Evolutionary conservation across 331 rosid genomes (phyloP).

Genomic region (Acacia concinna): DNA sequence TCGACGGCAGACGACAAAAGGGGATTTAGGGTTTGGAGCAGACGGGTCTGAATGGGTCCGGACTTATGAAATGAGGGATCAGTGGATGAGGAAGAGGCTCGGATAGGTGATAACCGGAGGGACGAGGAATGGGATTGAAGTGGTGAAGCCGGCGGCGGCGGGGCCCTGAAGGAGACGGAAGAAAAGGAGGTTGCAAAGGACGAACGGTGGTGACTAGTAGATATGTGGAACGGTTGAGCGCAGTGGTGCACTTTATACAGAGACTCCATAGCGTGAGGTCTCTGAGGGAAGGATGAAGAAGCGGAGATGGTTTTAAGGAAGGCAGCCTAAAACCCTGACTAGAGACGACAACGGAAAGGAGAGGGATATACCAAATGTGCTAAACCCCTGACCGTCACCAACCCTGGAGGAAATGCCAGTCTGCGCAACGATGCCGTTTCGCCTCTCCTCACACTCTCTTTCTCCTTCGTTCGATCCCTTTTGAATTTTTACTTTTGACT

Average conservation of each 20-base stretch:
- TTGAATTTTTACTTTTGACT: no score
- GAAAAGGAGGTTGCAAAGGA: conserved; percentile 45
- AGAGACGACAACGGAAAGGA: neutral
- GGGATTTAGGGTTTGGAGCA: conserved; percentile 47
- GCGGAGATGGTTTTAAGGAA: neutral
- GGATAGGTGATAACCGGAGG: conserved; percentile 37
- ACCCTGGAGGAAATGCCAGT: neutral
- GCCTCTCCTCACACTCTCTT: neutral
- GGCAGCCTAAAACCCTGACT: conserved; percentile 42
- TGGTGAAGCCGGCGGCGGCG: conserved; percentile 15
- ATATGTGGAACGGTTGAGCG: conserved; percentile 45
- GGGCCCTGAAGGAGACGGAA: conserved; percentile 44
- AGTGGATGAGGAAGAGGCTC: conserved; percentile 28
- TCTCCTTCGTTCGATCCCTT: no score
- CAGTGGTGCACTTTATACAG: conserved; percentile 44
- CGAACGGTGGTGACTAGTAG: conserved; percentile 49
- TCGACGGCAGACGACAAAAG: conserved; percentile 42
- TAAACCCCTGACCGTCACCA: neutral
- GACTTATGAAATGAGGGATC: conserved; percentile 22
- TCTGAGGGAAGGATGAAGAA: neutral
- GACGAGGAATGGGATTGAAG: conserved; percentile 28
- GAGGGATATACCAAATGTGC: neutral
- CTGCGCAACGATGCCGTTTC: neutral
- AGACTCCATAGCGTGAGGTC: conserved; percentile 53
- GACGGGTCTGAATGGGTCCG: neutral